Percentiles rank a stretch among this genome's conserved stretches.
Conservation (phyloP, 257 asterid species). For the Ophiorrhiza pumila region DNA sequence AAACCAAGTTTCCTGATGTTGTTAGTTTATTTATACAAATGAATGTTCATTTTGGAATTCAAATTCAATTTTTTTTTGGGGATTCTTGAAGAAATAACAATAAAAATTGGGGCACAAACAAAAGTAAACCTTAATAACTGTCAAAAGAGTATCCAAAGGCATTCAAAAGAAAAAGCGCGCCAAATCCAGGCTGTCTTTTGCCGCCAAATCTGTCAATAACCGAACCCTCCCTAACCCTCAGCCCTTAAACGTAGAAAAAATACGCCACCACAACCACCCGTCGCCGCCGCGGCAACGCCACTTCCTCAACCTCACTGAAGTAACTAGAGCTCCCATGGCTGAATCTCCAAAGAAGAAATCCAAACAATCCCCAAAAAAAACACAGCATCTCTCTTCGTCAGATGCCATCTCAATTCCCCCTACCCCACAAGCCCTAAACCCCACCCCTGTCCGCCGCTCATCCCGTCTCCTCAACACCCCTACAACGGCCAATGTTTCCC, state of each 20-base stretch:
- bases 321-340: constrained; percentile 33
- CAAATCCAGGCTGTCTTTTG: background rate
- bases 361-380: constrained; percentile 26
- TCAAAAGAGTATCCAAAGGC: background rate
- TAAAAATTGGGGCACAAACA: background rate
- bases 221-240: background rate
- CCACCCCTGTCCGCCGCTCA: constrained; percentile 57
- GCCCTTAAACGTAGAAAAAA: too few relatives aligned
- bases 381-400: constrained; percentile 22
- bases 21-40: too few relatives aligned
- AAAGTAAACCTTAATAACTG: background rate
- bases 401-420: constrained; percentile 37
- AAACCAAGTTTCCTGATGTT: too few relatives aligned
- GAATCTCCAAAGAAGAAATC: constrained; percentile 51
- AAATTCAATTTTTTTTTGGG: too few relatives aligned
- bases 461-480: constrained; percentile 45
- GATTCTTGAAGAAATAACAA: too few relatives aligned
- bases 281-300: constrained; percentile 9
- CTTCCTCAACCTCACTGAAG: background rate
- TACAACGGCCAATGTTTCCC: constrained; percentile 19
- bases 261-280: too few relatives aligned
- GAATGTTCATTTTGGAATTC: too few relatives aligned
- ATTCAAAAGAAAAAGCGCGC: background rate
- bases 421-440: constrained; percentile 43
- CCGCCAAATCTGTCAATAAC: constrained; percentile 14